Evolutionary conservation across 768 basidiomycete genomes (phyloP), one percentile per base, ranked within the genome.

Genomic region (Albatrellus ellisii): DNA sequence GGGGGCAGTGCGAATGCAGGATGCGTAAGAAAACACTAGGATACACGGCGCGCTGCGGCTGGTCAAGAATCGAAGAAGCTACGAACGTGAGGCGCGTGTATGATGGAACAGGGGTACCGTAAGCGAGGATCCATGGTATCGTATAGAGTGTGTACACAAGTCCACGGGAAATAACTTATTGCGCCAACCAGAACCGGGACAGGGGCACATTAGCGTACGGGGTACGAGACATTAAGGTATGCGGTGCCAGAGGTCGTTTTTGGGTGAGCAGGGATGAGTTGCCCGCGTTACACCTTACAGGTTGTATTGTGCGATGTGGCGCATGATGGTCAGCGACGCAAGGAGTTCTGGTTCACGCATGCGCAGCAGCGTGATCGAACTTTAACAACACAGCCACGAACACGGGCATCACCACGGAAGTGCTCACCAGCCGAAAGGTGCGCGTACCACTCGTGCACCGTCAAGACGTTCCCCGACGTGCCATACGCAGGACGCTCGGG

Each of bases 401-500:
- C n/a, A 32, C 14, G 18, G 31, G 11, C n/a, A 3, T 14, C 31
- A 10, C n/a, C 31, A n/a, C 31, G 35, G 20, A 36, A 10, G 35
- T 7, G 47, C 73, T 49, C 50, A 76, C 79, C 79, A 34, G 73
- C 54, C 9, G 71, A 65, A 22, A 81, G 52, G 45, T 68, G 64
- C 1, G 62, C 63, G 53, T 63, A 79, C 4, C 65, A 57, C 44
- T 80, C 75, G 45, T 73, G 68, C 17, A 81, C 64, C 4, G 73
- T 75, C 41, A 82, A 51, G 15, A 65, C 73, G 52, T 80, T 75
- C 10, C 79, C 79, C 26, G 77, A 78, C 17, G 72, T 68, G 37
- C 68, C 65, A 50, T 72, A 79, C n/a, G 66, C 67, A 27, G 68
- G 68, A 40, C 73, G 65, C 46, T 69, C 62, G 37, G 67, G 62